Evolutionary conservation across 495 filamentous ascomycete species (phyloP), one percentile per base, ranked within the genome.

Genomic region (Aspergillus sclerotiicarbonarius): DNA sequence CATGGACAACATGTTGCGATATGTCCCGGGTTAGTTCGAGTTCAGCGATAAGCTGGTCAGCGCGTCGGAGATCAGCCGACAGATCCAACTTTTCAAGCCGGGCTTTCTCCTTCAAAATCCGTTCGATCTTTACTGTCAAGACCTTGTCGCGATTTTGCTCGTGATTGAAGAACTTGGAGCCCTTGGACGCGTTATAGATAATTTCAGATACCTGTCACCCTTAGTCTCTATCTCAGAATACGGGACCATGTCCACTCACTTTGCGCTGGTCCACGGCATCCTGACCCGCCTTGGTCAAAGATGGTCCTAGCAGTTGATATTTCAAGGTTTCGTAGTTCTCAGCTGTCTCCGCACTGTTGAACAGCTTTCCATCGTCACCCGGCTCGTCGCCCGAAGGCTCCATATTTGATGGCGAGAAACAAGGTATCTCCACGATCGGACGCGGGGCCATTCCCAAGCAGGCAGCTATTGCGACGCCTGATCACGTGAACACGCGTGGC

Each of bases 161-260:
- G 62, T 92, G 90, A 64, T 89, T 91, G 80, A 97, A 99, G 76
- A 89, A 99, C 68, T 96, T 97, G 56, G 91, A 96, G 21, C 95
- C 95, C 69, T 92, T 96, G 12, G 91, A 96, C 12, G 94, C 92
- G 71, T 95, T 90, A 73, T 96, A 97, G 51, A 99, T 99, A 57
- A 99, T 85, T 69, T 98, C 91, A 0, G 92, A 93, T n/a, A 96
- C 89, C 84, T 89, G 53, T 32, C 6, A 13, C 16, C 7, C n/a
- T 54, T 25, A 46, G 52, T 31, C 18, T 25, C 31, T 61, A 25
- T 25, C 25, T 25, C 19, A 12, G 12, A 15, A n/a, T 16, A 33
- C 20, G n/a, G 10, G 43, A 7, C 39, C 21, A 5, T n/a, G 13
- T 16, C 12, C 10, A 33, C 65, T 57, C 67, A 87, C 89, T 77